These are phyloP conservation scores for Calendula officinalis DNA, from an alignment of 129 eudicot species.

Conservation along the genomic window DNA sequence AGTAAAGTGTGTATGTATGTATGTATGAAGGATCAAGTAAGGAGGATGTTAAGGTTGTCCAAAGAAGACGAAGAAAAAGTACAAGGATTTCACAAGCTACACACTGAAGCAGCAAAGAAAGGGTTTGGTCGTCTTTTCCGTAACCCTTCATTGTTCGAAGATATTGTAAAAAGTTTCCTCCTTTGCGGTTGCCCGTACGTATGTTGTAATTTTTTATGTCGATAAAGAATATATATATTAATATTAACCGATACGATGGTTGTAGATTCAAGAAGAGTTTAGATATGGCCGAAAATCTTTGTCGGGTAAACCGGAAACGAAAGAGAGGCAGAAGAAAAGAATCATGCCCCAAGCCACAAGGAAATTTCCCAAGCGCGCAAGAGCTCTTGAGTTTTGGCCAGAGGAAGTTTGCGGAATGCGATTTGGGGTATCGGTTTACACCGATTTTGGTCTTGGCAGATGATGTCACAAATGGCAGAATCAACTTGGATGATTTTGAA, in stretches of 20 bases:
- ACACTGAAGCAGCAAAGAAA: constrained; percentile 22
- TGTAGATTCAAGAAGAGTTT: constrained; percentile 37
- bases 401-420: constrained; percentile 3
- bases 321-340: background rate
- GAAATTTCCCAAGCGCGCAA: constrained; percentile 41
- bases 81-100: constrained; percentile 27
- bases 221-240: background rate
- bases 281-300: constrained; percentile 43
- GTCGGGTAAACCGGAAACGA: constrained; percentile 20
- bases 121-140: constrained; percentile 55
- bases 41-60: constrained; percentile 51
- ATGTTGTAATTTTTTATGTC: background rate
- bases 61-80: constrained; percentile 26
- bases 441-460: constrained; percentile 12
- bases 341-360: background rate
- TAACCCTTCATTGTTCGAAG: constrained; percentile 51
- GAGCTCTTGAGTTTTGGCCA: constrained; percentile 13
- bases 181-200: constrained; percentile 33
- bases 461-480: constrained; percentile 15
- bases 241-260: background rate
- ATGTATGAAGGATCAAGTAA: constrained; percentile 30
- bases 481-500: constrained; percentile 7
- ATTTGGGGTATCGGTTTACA: constrained; percentile 29
- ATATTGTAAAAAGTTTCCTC: constrained; percentile 42
- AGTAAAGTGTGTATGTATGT: background rate